Percentiles rank a stretch among this genome's conserved stretches.
These are phyloP conservation scores for Euclidium syriacum DNA, from an alignment of 345 rosid genomes.

Conservation along the genomic window DNA sequence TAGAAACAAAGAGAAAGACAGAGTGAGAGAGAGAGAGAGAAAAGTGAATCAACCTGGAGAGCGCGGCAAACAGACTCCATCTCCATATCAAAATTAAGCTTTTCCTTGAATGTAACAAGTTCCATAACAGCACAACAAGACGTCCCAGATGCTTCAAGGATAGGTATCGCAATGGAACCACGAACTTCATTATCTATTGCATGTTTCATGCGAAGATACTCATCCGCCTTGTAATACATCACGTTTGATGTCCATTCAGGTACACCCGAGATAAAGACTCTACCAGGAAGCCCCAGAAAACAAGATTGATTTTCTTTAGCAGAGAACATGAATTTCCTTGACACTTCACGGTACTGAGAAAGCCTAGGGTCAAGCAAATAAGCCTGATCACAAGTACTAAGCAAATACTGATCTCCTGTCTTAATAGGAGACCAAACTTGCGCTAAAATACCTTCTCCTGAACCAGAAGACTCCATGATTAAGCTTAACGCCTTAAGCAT, in stretches of 20 bases:
- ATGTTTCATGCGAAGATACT: conserved; percentile 63
- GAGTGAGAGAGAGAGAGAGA: not conserved
- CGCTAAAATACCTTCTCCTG: conserved; percentile 76
- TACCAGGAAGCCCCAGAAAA: conserved; percentile 82
- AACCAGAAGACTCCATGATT: conserved; percentile 63
- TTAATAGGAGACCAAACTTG: conserved; percentile 84
- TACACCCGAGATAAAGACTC: conserved; percentile 75
- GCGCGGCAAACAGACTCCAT: conserved; percentile 64
- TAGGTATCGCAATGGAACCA: conserved; percentile 80
- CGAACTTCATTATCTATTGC: conserved; percentile 65
- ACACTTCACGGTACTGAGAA: conserved; percentile 84
- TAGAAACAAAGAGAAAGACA: not conserved
- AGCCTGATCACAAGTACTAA: conserved; percentile 83
- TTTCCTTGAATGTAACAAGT: conserved; percentile 76
- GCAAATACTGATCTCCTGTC: conserved; percentile 51
- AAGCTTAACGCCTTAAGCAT: conserved; percentile 80
- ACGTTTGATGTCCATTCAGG: conserved; percentile 95
- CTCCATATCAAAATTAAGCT: conserved; percentile 66
- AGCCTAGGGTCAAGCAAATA: conserved; percentile 77
- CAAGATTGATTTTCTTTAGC: conserved; percentile 51
- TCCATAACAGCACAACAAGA: conserved; percentile 84
- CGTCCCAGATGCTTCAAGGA: conserved; percentile 45
- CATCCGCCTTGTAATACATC: conserved; percentile 52
- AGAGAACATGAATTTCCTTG: conserved; percentile 71
- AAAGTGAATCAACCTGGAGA: conserved; percentile 57